A percentile compares a stretch with the other conserved stretches of the same genome.
Conservation (phyloP, 1,139 yeast species). For the Protomyces inouyei region DNA sequence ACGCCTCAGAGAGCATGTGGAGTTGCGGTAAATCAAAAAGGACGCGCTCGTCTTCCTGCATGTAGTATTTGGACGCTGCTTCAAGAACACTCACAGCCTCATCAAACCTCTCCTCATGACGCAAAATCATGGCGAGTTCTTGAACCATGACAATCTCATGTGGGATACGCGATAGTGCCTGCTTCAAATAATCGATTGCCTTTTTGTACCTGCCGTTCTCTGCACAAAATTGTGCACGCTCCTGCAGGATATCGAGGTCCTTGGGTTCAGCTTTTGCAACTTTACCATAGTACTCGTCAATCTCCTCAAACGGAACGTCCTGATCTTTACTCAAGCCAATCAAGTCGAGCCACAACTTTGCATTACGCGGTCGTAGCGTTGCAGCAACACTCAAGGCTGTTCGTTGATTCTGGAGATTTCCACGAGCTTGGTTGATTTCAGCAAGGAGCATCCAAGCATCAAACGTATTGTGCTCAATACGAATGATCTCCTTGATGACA, state of each 20-base stretch:
- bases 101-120: conserved; percentile 64
- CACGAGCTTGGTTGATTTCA: conserved; percentile 68
- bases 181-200: conserved; percentile 72
- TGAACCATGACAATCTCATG: conserved; percentile 57
- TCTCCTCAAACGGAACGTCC: conserved; percentile 55
- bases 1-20: conserved; percentile 75
- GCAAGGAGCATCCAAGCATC: conserved; percentile 83
- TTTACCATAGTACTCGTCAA: conserved; percentile 65
- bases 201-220: conserved; percentile 39
- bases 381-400: conserved; percentile 82
- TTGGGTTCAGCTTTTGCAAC: conserved; percentile 60
- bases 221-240: conserved; percentile 42
- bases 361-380: conserved; percentile 69
- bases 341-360: conserved; percentile 76
- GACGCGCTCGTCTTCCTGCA: conserved; percentile 36
- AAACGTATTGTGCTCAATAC: conserved; percentile 68
- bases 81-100: conserved; percentile 80
- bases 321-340: conserved; percentile 68
- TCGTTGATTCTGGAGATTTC: conserved; percentile 66
- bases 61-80: conserved; percentile 55
- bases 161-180: conserved; percentile 54
- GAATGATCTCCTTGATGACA: conserved; percentile 66
- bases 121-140: conserved; percentile 71
- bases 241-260: conserved; percentile 49
- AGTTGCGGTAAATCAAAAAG: conserved; percentile 81